Evolutionary conservation across 139 green algal species (phyloP), one percentile per base, ranked within the genome.

Genomic region (Monoraphidium neglectum): DNA sequence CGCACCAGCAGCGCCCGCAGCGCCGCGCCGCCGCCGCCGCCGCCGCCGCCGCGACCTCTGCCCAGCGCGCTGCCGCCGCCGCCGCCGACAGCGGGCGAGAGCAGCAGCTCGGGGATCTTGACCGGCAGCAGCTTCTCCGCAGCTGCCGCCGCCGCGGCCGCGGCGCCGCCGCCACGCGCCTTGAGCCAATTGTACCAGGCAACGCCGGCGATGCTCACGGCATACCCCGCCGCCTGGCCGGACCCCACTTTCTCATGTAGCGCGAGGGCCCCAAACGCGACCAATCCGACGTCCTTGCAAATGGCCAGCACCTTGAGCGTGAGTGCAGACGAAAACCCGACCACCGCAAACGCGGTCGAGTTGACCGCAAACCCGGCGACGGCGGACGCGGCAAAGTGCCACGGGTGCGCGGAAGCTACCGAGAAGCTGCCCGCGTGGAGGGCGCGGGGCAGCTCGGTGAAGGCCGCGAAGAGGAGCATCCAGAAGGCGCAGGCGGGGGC

Each of bases 141-240:
- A 8, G 43, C 43, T 12, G 43, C 43, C 43, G 43, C 43, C 43
- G 43, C 12, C 43, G 43, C 43, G 43, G 8, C n/a, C n/a, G n/a
- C n/a, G n/a, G 43, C 43, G 43, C 43, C 43, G 8, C 8, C 43
- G 8, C 12, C 43, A 12, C 12, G 30, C 26, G 61, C 61, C 47
- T 78, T 78, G 30, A 78, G 62, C 4, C 24, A 21, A 26, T 78
- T 78, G 24, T 78, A 78, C 72, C 72, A 78, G 53, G 28, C 47
- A 6, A 78, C 15, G 26, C 72, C 72, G 5, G 51, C 4, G 13
- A 78, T 0, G 28, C 40, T 64, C 4, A 78, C 49, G 2, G 46
- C 36, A 37, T 78, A 78, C 0, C 72, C 72, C 18, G 28, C 21
- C 30, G 62, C 32, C 61, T 78, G 72, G 32, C 30, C 8, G 12